phyloP scores from a whole-genome alignment of 305 asterid species.

The Plantago lanceolata region DNA sequence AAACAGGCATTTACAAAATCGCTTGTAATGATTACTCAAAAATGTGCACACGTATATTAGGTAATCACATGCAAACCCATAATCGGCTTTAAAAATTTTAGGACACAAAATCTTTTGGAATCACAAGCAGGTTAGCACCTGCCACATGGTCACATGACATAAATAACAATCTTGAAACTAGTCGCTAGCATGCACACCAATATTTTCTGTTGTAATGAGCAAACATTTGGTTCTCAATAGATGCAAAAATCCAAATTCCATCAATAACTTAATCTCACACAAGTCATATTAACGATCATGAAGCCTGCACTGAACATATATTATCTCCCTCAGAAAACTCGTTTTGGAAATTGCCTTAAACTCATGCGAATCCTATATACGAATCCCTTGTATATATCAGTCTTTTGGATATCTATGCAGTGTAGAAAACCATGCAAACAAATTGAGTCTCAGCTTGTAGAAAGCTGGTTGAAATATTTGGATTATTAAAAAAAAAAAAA shows the following conservation, averaged over 20 bases:
- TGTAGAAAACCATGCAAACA: neutral
- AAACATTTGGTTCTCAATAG: no score
- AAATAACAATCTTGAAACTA: neutral
- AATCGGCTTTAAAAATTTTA: neutral
- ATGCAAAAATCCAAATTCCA: neutral
- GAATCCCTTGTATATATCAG: neutral
- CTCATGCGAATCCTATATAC: neutral
- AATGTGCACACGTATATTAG: neutral
- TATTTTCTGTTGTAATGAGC: neutral
- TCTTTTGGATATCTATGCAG: neutral
- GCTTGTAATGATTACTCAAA: slow-evolving; percentile 12
- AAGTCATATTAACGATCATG: neutral
- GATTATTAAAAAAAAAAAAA: neutral
- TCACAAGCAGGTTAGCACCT: neutral
- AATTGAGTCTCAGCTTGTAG: neutral
- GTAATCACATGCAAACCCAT: neutral
- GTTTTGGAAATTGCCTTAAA: neutral
- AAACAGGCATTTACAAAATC: slow-evolving; percentile 9
- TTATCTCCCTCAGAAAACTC: neutral
- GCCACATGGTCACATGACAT: neutral
- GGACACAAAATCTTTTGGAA: neutral
- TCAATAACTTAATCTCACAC: neutral
- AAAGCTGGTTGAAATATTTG: slow-evolving; percentile 4
- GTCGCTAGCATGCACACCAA: neutral
- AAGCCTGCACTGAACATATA: neutral